phyloP scores from a whole-genome alignment of 169 alveolate species.

The Theileria sp. region DNA sequence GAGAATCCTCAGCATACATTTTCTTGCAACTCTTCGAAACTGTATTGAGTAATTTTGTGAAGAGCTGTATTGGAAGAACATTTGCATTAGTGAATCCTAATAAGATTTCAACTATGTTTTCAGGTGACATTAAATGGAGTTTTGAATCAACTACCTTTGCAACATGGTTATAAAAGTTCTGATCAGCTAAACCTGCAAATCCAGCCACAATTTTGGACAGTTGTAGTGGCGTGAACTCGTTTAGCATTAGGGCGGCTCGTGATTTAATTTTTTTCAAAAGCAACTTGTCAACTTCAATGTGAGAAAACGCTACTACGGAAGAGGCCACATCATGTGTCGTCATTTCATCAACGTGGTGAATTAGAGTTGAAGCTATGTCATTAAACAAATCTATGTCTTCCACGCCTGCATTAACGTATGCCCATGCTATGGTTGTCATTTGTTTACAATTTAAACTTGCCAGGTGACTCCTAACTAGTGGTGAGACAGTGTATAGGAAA shows the following conservation, averaged over 20 bases:
- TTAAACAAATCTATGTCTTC: constrained; percentile 58
- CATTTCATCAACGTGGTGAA: constrained; percentile 64
- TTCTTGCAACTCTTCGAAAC: constrained; percentile 31
- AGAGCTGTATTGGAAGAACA: constrained; percentile 8
- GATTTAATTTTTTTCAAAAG: constrained; percentile 48
- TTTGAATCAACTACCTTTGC: constrained; percentile 40
- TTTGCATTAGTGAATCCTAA: constrained; percentile 50
- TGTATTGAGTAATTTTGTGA: constrained; percentile 25
- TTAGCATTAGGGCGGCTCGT: constrained; percentile 31
- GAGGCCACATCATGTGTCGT: constrained; percentile 60
- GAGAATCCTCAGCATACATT: constrained; percentile 64
- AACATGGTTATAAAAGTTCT: constrained; percentile 39
- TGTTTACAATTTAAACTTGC: constrained; percentile 47
- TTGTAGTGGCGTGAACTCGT: constrained; percentile 66
- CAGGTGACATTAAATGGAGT: constrained; percentile 59
- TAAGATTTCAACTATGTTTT: constrained; percentile 51
- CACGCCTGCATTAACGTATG: constrained; percentile 57
- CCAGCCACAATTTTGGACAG: constrained; percentile 49
- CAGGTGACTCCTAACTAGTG: constrained; percentile 50
- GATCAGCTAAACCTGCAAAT: constrained; percentile 48
- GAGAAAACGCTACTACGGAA: constrained; percentile 44
- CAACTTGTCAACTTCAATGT: constrained; percentile 44
- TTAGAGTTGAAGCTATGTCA: constrained; percentile 42
- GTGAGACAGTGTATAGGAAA: constrained; percentile 61
- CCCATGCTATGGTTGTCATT: constrained; percentile 67